Conservation (phyloP, 495 filamentous ascomycete genomes). For the Annulohypoxylon moriforme region DNA sequence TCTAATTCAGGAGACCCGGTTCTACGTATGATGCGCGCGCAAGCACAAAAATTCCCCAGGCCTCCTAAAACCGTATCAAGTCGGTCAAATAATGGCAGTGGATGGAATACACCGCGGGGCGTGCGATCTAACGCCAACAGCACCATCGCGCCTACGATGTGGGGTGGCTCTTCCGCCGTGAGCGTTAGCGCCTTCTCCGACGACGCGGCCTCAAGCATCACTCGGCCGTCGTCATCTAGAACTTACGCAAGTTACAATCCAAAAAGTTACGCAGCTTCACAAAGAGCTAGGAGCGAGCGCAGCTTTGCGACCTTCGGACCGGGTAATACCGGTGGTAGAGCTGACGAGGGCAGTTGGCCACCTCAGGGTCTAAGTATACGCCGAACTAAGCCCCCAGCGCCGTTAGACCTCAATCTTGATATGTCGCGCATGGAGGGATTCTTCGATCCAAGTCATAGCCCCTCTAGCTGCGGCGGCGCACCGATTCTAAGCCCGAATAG, state of each 20-base stretch:
- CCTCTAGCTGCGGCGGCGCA: conserved; percentile 41
- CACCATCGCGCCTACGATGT: conserved; percentile 44
- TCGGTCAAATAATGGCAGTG: conserved; percentile 43
- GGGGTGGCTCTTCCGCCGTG: conserved; percentile 44
- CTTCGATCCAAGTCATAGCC: conserved; percentile 43
- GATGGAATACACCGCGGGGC: conserved; percentile 46
- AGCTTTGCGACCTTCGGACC: conserved; percentile 39
- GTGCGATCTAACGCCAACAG: conserved; percentile 43
- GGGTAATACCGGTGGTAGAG: conserved; percentile 14
- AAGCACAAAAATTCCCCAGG: conserved; percentile 47
- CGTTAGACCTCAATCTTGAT: conserved; percentile 38
- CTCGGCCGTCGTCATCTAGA: conserved; percentile 31
- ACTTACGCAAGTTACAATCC: background rate
- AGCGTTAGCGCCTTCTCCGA: conserved; percentile 45
- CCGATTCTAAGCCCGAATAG: conserved; percentile 30
- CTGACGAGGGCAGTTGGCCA: conserved; percentile 37
- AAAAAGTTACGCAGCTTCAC: conserved; percentile 22
- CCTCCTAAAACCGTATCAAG: conserved; percentile 46
- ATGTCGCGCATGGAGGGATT: conserved; percentile 40
- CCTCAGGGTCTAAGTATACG: conserved; percentile 17
- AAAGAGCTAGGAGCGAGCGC: conserved; percentile 32
- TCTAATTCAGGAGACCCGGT: conserved; percentile 40
- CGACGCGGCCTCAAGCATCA: conserved; percentile 43
- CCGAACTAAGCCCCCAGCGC: conserved; percentile 29
- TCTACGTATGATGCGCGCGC: conserved; percentile 42